phyloP scores from a whole-genome alignment of 2,329 filamentous ascomycete species.

The Nigrospora oryzae region DNA sequence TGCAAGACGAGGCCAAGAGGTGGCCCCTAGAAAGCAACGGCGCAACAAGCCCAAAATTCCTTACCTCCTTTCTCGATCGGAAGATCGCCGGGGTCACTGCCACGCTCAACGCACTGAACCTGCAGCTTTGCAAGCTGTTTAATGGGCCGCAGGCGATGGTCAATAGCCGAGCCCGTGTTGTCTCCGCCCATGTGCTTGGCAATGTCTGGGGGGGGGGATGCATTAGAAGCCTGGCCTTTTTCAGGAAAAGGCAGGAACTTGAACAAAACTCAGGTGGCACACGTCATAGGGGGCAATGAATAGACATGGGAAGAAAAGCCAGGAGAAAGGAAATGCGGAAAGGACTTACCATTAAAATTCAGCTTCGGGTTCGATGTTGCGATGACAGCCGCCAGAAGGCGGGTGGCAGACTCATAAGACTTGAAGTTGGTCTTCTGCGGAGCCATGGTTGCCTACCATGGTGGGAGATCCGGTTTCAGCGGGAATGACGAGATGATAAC shows the following conservation, averaged over 20 bases:
- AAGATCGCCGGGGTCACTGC: constrained; percentile 24
- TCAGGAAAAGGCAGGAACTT: not conserved
- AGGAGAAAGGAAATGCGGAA: not conserved
- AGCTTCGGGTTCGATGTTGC: constrained; percentile 46
- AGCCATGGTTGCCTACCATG: constrained; percentile 28
- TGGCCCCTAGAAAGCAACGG: too few relatives aligned
- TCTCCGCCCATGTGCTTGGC: constrained; percentile 18
- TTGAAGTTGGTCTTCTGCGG: constrained; percentile 44
- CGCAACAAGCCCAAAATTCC: too few relatives aligned
- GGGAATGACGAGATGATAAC: too few relatives aligned
- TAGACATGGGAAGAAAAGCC: not conserved
- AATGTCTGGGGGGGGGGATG: constrained; percentile 4
- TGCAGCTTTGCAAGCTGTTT: constrained; percentile 28
- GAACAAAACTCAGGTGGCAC: not conserved
- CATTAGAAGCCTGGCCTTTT: not conserved
- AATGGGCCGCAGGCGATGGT: constrained; percentile 29
- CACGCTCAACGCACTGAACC: constrained; percentile 14
- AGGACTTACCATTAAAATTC: constrained; percentile 51
- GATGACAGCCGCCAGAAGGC: constrained; percentile 52
- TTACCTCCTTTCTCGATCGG: constrained; percentile 27
- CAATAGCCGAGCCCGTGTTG: constrained; percentile 21
- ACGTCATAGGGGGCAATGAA: not conserved
- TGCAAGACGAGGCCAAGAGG: too few relatives aligned
- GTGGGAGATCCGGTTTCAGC: too few relatives aligned
- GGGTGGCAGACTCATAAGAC: constrained; percentile 49